phyloP scores from a whole-genome alignment of 306 rosid species.

The Inga leiocalycina region DNA sequence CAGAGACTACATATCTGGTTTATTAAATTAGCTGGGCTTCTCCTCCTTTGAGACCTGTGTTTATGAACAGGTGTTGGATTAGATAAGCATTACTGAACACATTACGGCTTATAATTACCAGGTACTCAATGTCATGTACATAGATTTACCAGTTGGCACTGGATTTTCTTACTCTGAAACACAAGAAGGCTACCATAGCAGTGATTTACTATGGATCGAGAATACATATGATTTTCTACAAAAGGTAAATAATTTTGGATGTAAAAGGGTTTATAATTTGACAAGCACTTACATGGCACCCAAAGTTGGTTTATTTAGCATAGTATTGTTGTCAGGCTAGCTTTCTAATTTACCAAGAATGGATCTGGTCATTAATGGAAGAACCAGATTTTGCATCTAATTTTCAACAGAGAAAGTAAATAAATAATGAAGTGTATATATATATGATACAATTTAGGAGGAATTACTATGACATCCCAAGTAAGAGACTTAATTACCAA shows the following conservation, averaged over 20 bases:
- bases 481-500: no score
- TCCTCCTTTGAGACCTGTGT: no score
- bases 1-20: neutral
- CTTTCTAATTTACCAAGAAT: neutral
- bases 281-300: neutral
- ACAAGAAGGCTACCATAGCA: conserved; percentile 19
- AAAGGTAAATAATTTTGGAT: conserved; percentile 33
- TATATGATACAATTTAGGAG: neutral
- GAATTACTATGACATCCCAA: no score
- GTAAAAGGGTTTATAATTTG: neutral
- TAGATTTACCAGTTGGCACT: conserved; percentile 53
- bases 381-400: neutral
- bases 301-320: neutral
- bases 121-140: conserved; percentile 46
- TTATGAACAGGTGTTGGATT: no score
- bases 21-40: no score
- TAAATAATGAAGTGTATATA: neutral
- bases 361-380: neutral
- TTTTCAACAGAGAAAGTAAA: neutral
- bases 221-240: conserved; percentile 42
- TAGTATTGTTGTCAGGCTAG: neutral
- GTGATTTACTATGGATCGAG: conserved; percentile 34
- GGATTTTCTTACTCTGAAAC: conserved; percentile 49
- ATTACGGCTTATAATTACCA: neutral
- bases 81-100: neutral